phyloP scores from a whole-genome alignment of 352 stramenopile genomes.

The Globisporangium viniferum region DNA sequence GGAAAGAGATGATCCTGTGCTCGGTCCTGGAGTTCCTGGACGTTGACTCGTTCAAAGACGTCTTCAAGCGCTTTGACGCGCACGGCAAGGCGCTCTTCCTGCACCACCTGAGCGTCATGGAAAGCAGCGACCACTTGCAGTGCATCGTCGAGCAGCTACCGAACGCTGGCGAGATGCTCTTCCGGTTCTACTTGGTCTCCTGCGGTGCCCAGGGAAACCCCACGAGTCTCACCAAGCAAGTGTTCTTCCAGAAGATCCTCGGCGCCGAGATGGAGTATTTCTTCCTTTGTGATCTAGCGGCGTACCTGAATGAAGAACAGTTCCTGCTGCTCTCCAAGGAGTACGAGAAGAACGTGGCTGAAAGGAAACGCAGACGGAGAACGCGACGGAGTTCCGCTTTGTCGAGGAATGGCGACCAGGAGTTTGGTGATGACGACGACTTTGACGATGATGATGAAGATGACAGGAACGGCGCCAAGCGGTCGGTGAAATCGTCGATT shows the following conservation, averaged over 20 bases:
- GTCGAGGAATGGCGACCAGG: conserved; percentile 15
- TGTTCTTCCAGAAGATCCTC: conserved; percentile 60
- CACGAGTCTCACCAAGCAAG: conserved; percentile 31
- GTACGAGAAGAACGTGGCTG: conserved; percentile 51
- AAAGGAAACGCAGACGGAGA: conserved; percentile 22
- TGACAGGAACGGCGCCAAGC: background rate
- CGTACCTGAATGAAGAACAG: conserved; percentile 58
- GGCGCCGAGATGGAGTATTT: conserved; percentile 67
- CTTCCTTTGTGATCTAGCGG: conserved; percentile 61
- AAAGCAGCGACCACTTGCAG: conserved; percentile 54
- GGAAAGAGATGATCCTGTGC: conserved; percentile 71
- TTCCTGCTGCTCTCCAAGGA: conserved; percentile 63
- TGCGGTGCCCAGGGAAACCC: conserved; percentile 29
- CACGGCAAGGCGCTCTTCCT: conserved; percentile 60
- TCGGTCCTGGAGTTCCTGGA: conserved; percentile 64
- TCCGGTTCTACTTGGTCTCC: conserved; percentile 51
- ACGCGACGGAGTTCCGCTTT: conserved; percentile 3
- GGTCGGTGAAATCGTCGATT: conserved; percentile 20
- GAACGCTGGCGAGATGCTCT: conserved; percentile 57
- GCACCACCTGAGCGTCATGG: conserved; percentile 50
- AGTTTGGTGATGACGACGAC: conserved; percentile 21
- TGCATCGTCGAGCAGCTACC: conserved; percentile 48
- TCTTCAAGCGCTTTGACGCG: conserved; percentile 61
- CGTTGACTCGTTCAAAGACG: conserved; percentile 59
- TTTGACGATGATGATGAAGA: conserved; percentile 15